Evolutionary conservation across 768 basidiomycete genomes (phyloP).

Genomic region (Kwoniella newhampshirensis): DNA sequence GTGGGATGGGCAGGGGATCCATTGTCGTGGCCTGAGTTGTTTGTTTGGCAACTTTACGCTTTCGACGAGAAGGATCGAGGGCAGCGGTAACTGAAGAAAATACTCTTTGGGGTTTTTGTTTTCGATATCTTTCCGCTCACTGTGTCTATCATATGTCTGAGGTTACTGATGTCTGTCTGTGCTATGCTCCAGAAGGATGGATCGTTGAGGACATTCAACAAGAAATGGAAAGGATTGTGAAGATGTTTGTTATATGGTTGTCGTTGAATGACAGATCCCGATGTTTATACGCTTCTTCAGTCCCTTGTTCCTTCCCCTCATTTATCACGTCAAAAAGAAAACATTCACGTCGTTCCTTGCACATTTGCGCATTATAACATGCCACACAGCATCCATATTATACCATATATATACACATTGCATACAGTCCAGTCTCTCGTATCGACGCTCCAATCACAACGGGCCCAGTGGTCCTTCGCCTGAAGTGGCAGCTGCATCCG

Average conservation of each 20-base stretch:
- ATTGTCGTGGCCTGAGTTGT: constrained; percentile 9
- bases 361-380: no score
- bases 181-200: not conserved
- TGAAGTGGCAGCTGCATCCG: not conserved
- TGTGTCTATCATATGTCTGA: no score
- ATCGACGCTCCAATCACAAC: constrained; percentile 12
- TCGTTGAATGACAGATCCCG: constrained; percentile 4
- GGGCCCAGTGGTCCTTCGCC: constrained; percentile 17
- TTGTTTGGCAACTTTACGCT: not conserved
- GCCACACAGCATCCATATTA: constrained; percentile 2
- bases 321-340: no score
- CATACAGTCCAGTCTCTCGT: not conserved
- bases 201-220: not conserved
- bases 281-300: not conserved
- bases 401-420: constrained; percentile 1
- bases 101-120: no score
- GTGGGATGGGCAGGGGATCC: constrained; percentile 34
- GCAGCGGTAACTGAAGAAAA: no score
- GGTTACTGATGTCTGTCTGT: no score
- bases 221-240: not conserved
- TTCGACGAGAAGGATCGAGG: no score
- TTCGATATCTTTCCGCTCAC: no score
- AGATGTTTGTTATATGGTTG: not conserved
- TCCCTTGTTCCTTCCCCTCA: no score
- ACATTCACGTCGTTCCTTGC: no score